These are phyloP conservation scores for Zychaea mexicana DNA, from an alignment of 371 early-diverging fungal genomes.

Conservation along the genomic window DNA sequence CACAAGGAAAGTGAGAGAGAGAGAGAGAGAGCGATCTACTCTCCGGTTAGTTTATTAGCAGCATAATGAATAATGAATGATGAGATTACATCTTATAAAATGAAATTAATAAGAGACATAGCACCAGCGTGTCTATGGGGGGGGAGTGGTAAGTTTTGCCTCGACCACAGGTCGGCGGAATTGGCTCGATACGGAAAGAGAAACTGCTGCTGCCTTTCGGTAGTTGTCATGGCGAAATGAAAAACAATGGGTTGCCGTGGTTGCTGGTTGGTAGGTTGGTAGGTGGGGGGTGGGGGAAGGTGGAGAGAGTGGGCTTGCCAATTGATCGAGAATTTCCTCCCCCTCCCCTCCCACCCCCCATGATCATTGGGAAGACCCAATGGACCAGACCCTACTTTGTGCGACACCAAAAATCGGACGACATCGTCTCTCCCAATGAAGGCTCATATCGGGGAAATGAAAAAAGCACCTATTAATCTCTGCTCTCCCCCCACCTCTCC, in stretches of 20 bases:
- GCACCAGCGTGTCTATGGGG: background rate
- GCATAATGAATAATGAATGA: too few species aligned
- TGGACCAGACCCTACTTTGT: slow-evolving; percentile 17
- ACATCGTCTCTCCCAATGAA: slow-evolving; percentile 11
- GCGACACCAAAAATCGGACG: slow-evolving; percentile 13
- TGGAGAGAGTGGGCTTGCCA: background rate
- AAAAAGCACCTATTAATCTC: background rate
- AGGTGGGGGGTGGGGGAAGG: background rate
- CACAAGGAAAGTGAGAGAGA: background rate
- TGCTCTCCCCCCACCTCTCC: background rate
- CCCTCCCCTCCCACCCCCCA: slow-evolving; percentile 2
- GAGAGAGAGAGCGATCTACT: background rate
- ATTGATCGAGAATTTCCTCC: background rate
- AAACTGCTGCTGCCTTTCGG: too few species aligned
- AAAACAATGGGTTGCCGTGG: background rate
- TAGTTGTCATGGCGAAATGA: slow-evolving; percentile 8
- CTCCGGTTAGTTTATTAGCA: too few species aligned
- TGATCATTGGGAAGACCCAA: slow-evolving; percentile 12
- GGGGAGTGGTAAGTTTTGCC: background rate
- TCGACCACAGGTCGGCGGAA: background rate
- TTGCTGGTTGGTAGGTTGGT: too few species aligned
- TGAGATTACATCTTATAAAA: background rate
- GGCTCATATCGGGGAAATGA: slow-evolving; percentile 15
- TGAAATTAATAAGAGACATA: slow-evolving; percentile 4
- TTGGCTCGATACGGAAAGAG: background rate